phyloP scores from a whole-genome alignment of 208 protist species.

The Wallacemonas sp. region DNA sequence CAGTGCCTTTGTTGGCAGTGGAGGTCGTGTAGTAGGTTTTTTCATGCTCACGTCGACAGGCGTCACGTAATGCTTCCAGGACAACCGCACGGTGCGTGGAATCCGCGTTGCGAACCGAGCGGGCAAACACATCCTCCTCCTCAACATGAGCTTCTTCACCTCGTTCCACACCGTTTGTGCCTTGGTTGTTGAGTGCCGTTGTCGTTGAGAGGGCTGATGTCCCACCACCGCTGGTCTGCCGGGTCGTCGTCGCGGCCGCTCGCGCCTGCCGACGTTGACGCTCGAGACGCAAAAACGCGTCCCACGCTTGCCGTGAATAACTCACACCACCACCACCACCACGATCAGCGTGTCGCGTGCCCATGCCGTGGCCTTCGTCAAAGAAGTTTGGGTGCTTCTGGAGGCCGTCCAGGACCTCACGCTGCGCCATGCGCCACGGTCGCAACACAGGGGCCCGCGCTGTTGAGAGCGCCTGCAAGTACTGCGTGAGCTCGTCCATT shows the following conservation, averaged over 20 bases:
- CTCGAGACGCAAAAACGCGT: constrained; percentile 3
- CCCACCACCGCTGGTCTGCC: no score
- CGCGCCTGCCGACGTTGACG: neutral
- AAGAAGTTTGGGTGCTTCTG: neutral
- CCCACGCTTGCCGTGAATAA: constrained; percentile 3
- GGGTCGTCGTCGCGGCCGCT: neutral
- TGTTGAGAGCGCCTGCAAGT: constrained; percentile 25
- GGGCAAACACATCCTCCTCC: neutral
- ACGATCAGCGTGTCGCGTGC: neutral
- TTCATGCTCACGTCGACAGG: constrained; percentile 4
- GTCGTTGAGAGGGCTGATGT: no score
- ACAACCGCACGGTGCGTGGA: constrained; percentile 13
- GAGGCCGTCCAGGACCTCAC: constrained; percentile 8
- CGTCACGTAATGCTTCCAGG: neutral
- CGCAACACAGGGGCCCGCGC: constrained; percentile 27
- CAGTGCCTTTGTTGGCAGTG: no score
- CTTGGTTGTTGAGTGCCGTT: no score
- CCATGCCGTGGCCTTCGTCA: neutral
- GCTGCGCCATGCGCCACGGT: constrained; percentile 25
- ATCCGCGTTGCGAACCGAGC: neutral
- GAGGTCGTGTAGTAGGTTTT: neutral
- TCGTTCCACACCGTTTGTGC: no score
- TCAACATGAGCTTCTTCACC: neutral
- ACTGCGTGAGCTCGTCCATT: constrained; percentile 28
- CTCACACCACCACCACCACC: neutral